A percentile compares a stretch with the other conserved stretches of the same genome.
Conservation (phyloP, 106 monocot species). For the Alisma plantagoaquatica region DNA sequence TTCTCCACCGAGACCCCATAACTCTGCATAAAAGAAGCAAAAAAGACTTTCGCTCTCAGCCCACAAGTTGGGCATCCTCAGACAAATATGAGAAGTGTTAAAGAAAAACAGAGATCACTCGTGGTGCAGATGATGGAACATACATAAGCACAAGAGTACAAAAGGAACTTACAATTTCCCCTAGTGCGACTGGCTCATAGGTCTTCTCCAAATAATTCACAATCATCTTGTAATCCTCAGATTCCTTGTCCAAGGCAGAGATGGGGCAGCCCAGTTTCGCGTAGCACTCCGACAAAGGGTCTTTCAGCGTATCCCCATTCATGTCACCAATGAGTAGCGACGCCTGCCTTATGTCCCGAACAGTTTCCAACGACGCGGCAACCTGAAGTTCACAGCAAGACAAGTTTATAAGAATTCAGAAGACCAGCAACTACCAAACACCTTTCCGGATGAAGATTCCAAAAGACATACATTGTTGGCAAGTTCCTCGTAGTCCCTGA, state of each 20-base stretch:
- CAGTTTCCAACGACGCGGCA: conserved; percentile 28
- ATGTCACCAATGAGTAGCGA: conserved; percentile 48
- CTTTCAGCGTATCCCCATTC: conserved; percentile 33
- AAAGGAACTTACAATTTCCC: conserved; percentile 34
- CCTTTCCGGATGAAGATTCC: too few relatives aligned
- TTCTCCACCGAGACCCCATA: conserved; percentile 50
- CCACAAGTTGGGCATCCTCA: too few relatives aligned
- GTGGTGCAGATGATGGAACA: too few relatives aligned
- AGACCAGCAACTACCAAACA: too few relatives aligned
- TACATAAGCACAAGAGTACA: too few relatives aligned
- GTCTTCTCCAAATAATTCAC: conserved; percentile 53
- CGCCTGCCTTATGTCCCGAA: conserved; percentile 45
- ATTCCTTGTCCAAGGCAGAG: conserved; percentile 43
- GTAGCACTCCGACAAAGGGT: conserved; percentile 46
- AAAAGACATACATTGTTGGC: conserved; percentile 55
- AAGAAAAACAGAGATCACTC: too few relatives aligned
- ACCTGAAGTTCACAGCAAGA: too few relatives aligned
- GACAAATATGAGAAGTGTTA: too few relatives aligned
- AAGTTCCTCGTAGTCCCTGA: conserved; percentile 36
- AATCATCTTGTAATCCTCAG: conserved; percentile 75
- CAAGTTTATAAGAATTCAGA: too few relatives aligned
- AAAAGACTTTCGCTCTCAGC: too few relatives aligned
- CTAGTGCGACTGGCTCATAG: conserved; percentile 45
- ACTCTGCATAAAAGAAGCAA: conserved; percentile 21
- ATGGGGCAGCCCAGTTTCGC: conserved; percentile 36